Base-by-base conservation (phyloP, 176 grass and related monocot genomes). In the Elaeis guineensis region DNA sequence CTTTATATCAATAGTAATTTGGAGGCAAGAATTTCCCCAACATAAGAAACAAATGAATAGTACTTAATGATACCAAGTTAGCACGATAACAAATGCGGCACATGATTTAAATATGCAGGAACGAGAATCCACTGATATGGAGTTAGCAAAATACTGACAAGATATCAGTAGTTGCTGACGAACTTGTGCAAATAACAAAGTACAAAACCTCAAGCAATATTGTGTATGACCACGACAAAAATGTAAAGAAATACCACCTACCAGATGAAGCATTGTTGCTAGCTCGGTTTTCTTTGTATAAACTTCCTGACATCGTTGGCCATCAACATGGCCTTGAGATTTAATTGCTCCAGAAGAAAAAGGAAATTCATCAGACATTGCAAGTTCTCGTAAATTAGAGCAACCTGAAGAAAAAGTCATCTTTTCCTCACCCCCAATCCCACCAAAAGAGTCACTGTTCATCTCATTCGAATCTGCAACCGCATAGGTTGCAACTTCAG, bases 191-290 rank as follows among this genome's bases (percentile, higher is more conserved):
- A 39, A 9, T 39, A 11, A 39, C 35, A 39, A 39, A 39, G 35
- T 39, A 11, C 0, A 39, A 2, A 39, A 39, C 9, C 35, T 39
- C 35, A 39, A 39, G 35, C 35, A 12, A 39, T 12, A 39, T 39
- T 11, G 9, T 1, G 35, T 39, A 39, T 39, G 35, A 39, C 7
- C 35, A 39, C 9, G 1, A 5, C 11, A 30, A 39, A 9, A 8
- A 39, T 39, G 7, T 39, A 39, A 65, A 51, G 17, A 69, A 63
- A 24, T 54, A 7, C 9, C 5, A 72, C 62, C 22, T 74, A 80
- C 77, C 70, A 80, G 35, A 8, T 85, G 80, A 4, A 98, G 21
- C 63, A 98, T 81, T 44, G 69, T 64, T 9, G 82, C 57, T 44
- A 95, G 68, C 2, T 90, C 69, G 16, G 25, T 77, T 66, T 71